phyloP scores from a whole-genome alignment of 257 asterid species.

The Leptodermis oblonga region DNA sequence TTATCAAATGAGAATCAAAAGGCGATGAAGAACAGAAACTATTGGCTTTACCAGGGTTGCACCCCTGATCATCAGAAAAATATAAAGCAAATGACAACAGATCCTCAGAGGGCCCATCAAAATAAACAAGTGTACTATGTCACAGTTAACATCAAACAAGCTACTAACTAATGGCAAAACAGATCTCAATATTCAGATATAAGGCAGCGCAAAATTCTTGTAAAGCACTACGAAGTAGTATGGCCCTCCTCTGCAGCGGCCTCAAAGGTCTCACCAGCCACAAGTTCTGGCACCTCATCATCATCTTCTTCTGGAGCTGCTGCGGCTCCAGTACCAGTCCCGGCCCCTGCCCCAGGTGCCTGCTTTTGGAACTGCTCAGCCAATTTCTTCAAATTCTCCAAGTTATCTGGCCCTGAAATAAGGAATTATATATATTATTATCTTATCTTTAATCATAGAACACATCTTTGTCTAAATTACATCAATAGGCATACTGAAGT shows the following conservation, averaged over 20 bases:
- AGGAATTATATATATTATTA: not conserved
- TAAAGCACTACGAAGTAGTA: conserved; percentile 31
- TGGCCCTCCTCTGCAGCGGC: conserved; percentile 65
- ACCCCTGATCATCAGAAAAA: conserved; percentile 6
- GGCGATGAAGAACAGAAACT: not conserved
- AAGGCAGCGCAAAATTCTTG: conserved; percentile 30
- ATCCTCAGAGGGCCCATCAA: conserved; percentile 13
- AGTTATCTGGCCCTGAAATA: conserved; percentile 65
- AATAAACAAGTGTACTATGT: conserved; percentile 20
- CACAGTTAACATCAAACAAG: conserved; percentile 26
- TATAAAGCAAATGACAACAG: conserved; percentile 7
- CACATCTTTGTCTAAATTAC: not conserved
- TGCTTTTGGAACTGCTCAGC: conserved; percentile 85
- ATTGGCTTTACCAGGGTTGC: not conserved
- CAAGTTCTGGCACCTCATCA: conserved; percentile 77
- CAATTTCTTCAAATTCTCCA: conserved; percentile 72
- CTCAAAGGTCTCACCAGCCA: conserved; percentile 66
- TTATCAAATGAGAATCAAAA: not conserved
- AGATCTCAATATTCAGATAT: conserved; percentile 28
- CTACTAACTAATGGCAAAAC: conserved; percentile 26
- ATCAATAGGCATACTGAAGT: too few species aligned
- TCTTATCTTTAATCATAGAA: not conserved
- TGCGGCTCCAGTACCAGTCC: conserved; percentile 16
- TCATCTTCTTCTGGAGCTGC: conserved; percentile 47
- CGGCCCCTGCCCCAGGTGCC: conserved; percentile 35